These are phyloP conservation scores for Helicocarpus griseus DNA, from an alignment of 2,329 filamentous ascomycete species.

Conservation along the genomic window DNA sequence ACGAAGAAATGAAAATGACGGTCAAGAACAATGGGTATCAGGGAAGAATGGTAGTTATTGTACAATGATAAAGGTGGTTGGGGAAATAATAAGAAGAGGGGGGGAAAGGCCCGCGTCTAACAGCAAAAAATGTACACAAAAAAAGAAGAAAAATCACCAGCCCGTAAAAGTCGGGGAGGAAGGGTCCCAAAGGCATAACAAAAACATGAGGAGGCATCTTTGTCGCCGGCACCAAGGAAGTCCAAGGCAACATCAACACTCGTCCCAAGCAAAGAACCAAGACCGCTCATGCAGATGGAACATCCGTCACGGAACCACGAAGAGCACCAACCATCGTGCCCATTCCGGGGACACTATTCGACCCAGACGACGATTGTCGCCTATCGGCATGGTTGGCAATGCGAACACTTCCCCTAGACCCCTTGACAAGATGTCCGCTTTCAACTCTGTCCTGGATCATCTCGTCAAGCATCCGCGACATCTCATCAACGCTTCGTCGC, in stretches of 20 bases:
- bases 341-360: constrained; percentile 17
- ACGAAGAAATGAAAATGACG: background rate
- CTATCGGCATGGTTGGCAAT: constrained; percentile 39
- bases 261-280: constrained; percentile 13
- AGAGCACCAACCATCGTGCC: constrained; percentile 19
- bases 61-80: background rate
- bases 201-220: background rate
- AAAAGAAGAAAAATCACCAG: background rate
- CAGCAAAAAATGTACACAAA: background rate
- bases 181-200: background rate
- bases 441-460: constrained; percentile 91
- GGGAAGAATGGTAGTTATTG: background rate
- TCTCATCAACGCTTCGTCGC: constrained; percentile 71
- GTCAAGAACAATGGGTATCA: constrained; percentile 7
- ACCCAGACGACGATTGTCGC: constrained; percentile 22
- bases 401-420: constrained; percentile 57
- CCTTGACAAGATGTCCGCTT: constrained; percentile 59
- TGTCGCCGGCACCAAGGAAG: background rate
- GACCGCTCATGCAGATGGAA: constrained; percentile 7
- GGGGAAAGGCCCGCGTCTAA: background rate
- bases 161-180: background rate
- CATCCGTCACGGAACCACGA: constrained; percentile 12
- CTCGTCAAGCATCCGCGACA: constrained; percentile 87
- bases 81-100: background rate
- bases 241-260: background rate